Percentiles rank a stretch among this genome's conserved stretches.
Conservation (phyloP, 2,329 filamentous ascomycete species). For the Colletotrichum spinosum region DNA sequence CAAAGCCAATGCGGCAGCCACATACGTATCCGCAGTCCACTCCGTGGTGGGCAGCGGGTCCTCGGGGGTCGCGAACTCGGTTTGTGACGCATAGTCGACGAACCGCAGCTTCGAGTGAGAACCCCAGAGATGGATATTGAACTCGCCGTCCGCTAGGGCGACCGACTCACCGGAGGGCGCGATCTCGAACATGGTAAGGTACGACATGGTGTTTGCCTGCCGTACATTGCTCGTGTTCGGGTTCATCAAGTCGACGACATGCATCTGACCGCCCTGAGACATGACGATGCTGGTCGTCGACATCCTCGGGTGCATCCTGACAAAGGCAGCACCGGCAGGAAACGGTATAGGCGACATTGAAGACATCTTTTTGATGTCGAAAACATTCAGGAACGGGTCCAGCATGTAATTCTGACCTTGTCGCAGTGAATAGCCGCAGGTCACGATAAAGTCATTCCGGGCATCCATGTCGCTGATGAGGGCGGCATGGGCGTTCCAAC, state of each 20-base stretch:
- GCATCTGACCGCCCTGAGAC: slow-evolving; percentile 91
- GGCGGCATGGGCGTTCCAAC: slow-evolving; percentile 90
- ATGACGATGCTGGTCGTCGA: slow-evolving; percentile 94
- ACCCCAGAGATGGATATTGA: slow-evolving; percentile 87
- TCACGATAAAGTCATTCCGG: slow-evolving; percentile 93
- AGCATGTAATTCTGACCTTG: slow-evolving; percentile 80
- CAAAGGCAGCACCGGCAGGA: slow-evolving; percentile 91
- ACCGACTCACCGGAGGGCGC: slow-evolving; percentile 89
- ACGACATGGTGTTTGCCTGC: slow-evolving; percentile 79
- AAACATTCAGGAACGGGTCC: slow-evolving; percentile 94
- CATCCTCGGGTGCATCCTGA: slow-evolving; percentile 96
- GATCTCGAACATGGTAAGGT: slow-evolving; percentile 84
- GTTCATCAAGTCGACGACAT: slow-evolving; percentile 96
- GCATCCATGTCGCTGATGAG: slow-evolving; percentile 97
- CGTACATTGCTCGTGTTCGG: slow-evolving; percentile 87
- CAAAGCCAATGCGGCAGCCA: slow-evolving; percentile 25
- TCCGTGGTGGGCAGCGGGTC: slow-evolving; percentile 70
- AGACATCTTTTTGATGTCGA: slow-evolving; percentile 90
- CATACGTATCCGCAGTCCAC: slow-evolving; percentile 78
- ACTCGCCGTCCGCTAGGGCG: slow-evolving; percentile 82
- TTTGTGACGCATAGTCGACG: slow-evolving; percentile 81
- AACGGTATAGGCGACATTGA: slow-evolving; percentile 92
- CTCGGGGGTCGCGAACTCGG: slow-evolving; percentile 79
- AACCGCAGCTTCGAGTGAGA: slow-evolving; percentile 88
- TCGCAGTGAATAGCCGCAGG: slow-evolving; percentile 90